These are phyloP conservation scores for Cornus kousa DNA, from an alignment of 148 eudicot species.

Conservation along the genomic window DNA sequence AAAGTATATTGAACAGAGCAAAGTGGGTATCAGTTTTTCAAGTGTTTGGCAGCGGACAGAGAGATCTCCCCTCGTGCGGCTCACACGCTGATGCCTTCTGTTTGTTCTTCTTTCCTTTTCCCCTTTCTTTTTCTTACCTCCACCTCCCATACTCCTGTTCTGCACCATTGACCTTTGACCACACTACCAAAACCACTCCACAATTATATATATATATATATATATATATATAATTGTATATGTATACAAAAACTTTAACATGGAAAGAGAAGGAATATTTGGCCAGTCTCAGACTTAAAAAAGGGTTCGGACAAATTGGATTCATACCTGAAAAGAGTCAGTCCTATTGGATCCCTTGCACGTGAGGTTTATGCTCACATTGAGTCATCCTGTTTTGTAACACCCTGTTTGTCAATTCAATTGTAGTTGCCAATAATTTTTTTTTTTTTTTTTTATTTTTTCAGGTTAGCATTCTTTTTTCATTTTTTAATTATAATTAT, in stretches of 20 bases:
- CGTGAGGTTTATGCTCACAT: conserved; percentile 54
- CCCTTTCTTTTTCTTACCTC: conserved; percentile 13
- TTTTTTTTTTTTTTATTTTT: too few relatives aligned
- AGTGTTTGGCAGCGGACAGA: not conserved
- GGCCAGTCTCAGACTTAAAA: conserved; percentile 32
- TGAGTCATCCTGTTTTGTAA: not conserved
- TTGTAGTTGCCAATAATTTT: too few relatives aligned
- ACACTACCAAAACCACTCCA: not conserved
- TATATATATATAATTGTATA: too few relatives aligned
- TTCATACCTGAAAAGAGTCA: conserved; percentile 27
- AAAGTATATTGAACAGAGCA: conserved; percentile 7
- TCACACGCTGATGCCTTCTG: conserved; percentile 47
- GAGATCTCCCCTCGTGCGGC: conserved; percentile 69
- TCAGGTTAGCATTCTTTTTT: too few relatives aligned
- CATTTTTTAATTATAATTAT: too few relatives aligned
- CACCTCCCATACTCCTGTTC: conserved; percentile 18
- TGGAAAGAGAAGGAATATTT: conserved; percentile 35
- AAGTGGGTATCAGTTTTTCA: conserved; percentile 6
- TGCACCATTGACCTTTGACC: conserved; percentile 64
- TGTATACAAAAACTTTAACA: not conserved
- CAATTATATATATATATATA: too few relatives aligned
- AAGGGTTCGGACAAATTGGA: not conserved
- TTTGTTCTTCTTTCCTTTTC: conserved; percentile 27
- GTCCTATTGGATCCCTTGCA: conserved; percentile 68
- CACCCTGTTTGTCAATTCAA: conserved; percentile 29